Base-by-base conservation (phyloP, 2,329 filamentous ascomycete genomes). In the Kalaharituber pfeilii region DNA sequence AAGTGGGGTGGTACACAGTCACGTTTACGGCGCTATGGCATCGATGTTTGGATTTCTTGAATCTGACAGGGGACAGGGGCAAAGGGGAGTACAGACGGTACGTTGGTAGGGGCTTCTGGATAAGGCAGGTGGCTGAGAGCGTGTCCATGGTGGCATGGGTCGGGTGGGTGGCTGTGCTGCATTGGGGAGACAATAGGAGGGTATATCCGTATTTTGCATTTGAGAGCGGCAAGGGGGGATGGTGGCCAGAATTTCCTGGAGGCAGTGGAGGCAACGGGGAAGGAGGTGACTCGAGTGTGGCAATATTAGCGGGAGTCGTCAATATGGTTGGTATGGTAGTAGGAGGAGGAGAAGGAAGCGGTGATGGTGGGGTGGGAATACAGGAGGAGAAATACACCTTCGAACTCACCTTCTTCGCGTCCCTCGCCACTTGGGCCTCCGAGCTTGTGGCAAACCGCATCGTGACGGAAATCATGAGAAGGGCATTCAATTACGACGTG, bases 181-280 rank as follows among this genome's bases (percentile, higher is more conserved):
- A 82, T 66, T 81, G 79, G 63, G 80, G 80, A 33, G 70, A 74
- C 58, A 83, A 83, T 69, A 78, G 78, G 66, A 72, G 80, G 62
- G 76, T 82, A 29, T 83, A 83, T 65, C 80, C 80, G 1, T 83
- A 83, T 65, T 82, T 83, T 62, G 74, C 78, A 26, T 83, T 83
- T 65, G 77, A 79, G 63, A 67, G 69, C 22, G 42, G 42, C 15
- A 47, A 15, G 5, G 42, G 42, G 18, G 42, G 42, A 4, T 47
- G 42, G 39, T 24, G 15, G 33, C 15, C 8, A 45, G n/a, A n/a
- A n/a, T n/a, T n/a, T n/a, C n/a, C n/a, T n/a, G n/a, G n/a, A n/a
- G n/a, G n/a, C n/a, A n/a, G n/a, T n/a, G 15, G 45, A 26, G 7
- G 50, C 49, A 20, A 20, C 18, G n/a, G 24, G 9, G 24, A 25